phyloP scores from a whole-genome alignment of 352 stramenopile genomes.

The Phytophthora pinifolia region DNA sequence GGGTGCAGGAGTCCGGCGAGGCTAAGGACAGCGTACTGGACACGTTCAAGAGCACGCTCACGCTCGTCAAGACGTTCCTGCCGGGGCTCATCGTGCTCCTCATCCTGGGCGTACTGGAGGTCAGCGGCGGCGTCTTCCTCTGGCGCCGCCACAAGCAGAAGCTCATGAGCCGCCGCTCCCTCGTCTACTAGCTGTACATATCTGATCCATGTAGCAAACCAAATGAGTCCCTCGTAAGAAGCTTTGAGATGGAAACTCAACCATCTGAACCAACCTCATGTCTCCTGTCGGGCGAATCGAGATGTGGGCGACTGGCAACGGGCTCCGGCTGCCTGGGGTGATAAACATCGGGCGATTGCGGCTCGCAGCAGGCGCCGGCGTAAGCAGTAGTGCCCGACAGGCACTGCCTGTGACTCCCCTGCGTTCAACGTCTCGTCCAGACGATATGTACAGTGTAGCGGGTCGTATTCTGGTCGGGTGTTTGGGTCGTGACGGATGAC shows the following conservation, averaged over 20 bases:
- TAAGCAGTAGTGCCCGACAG: conserved; percentile 22
- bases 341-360: conserved; percentile 6
- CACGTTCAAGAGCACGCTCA: conserved; percentile 52
- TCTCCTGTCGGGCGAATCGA: conserved; percentile 6
- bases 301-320: conserved; percentile 12
- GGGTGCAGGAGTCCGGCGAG: conserved; percentile 49
- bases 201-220: conserved; percentile 1
- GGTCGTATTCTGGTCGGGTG: too few relatives aligned
- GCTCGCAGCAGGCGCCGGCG: background rate
- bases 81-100: conserved; percentile 60
- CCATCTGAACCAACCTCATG: background rate
- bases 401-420: conserved; percentile 5
- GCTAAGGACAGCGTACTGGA: conserved; percentile 41
- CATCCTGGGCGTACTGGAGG: conserved; percentile 41
- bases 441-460: too few relatives aligned
- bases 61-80: conserved; percentile 50
- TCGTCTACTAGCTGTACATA: conserved; percentile 30
- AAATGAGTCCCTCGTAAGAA: conserved; percentile 1
- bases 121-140: conserved; percentile 44
- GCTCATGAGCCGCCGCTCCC: conserved; percentile 25
- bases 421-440: conserved; percentile 16
- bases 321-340: background rate
- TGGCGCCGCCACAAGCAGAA: conserved; percentile 40
- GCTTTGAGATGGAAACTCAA: conserved; percentile 9
- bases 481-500: too few relatives aligned